Evolutionary conservation across 139 green algal genomes (phyloP), one percentile per base, ranked within the genome.

Genomic region (Chlamydomonas schloesseri): DNA sequence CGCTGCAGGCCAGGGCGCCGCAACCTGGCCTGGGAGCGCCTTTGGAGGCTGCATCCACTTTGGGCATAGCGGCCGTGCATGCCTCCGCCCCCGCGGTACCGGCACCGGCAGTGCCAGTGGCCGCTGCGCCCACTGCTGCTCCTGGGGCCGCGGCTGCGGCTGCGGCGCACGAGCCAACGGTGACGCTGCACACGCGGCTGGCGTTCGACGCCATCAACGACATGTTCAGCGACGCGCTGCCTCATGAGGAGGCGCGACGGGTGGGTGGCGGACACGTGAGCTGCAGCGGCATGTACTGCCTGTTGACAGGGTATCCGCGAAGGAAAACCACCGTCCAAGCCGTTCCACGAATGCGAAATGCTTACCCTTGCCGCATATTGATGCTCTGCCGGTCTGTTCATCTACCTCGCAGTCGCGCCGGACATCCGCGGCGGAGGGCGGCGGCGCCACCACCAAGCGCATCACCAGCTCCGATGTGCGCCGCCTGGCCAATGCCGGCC

Each of bases 121-220:
- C 34, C 17, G 0, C 34, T 15, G 34, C 68, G 3, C 64, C 29
- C 11, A 3, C 26, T 50, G 42, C 6, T 1, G 68, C 68, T 29
- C 6, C 68, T 34, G 70, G 1, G 31, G 46, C 18, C 5, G 42
- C n/a, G 13, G 67, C 31, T 6, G 60, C 69, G 15, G 69, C 26
- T 34, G 67, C 67, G 14, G 34, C 69, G 34, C 11, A 74, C 9
- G 92, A 96, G 36, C 94, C 93, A 21, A 95, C 93, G 10, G 86
- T 97, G 37, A 97, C 94, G 31, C 88, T 96, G 21, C 86, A 86
- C 71, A 97, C 93, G 0, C 72, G 83, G 21, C 90, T 78, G 23
- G 94, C 94, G 2, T 95, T 95, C 53, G 90, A 92, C 10, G 92
- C 89, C 2, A 74, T 97, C 26, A 96, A 95, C 70, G 79, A 82